phyloP scores from a whole-genome alignment of 768 basidiomycete species.

The Auriscalpium microsporum region DNA sequence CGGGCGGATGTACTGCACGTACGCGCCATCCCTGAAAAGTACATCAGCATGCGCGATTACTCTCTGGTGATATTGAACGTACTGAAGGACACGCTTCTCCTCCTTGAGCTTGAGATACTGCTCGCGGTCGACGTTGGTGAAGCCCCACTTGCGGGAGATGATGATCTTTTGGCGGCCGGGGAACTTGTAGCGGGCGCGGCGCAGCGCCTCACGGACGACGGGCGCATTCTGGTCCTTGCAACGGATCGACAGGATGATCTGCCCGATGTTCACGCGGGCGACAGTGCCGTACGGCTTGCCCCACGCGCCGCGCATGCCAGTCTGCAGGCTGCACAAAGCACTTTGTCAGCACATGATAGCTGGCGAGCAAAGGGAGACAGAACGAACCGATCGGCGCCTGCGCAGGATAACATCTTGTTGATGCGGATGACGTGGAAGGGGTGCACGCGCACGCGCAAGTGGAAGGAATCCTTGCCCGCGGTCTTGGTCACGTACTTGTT shows the following conservation, averaged over 20 bases:
- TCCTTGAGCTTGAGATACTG: slow-evolving; percentile 86
- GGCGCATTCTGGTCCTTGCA: slow-evolving; percentile 82
- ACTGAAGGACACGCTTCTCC: slow-evolving; percentile 86
- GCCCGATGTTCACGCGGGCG: slow-evolving; percentile 94
- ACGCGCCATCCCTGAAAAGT: slow-evolving; percentile 74
- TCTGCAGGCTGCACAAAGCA: slow-evolving; percentile 55
- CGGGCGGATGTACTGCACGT: slow-evolving; percentile 88
- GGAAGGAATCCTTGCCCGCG: slow-evolving; percentile 98
- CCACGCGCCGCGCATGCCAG: slow-evolving; percentile 99
- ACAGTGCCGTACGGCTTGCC: slow-evolving; percentile 97
- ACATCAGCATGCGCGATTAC: slow-evolving; percentile 5
- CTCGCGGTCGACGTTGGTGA: slow-evolving; percentile 87
- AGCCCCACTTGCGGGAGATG: slow-evolving; percentile 97
- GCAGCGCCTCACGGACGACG: slow-evolving; percentile 93
- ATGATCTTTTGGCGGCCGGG: slow-evolving; percentile 98
- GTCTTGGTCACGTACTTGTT: slow-evolving; percentile 99
- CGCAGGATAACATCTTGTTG: slow-evolving; percentile 99
- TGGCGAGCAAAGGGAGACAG: background rate
- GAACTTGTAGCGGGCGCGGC: slow-evolving; percentile 99
- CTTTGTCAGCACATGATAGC: too few relatives aligned
- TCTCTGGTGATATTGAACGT: slow-evolving; percentile 26
- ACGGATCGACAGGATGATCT: slow-evolving; percentile 87
- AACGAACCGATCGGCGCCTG: slow-evolving; percentile 89
- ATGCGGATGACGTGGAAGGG: slow-evolving; percentile 98
- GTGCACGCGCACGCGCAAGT: slow-evolving; percentile 92